phyloP scores from a whole-genome alignment of 2,329 filamentous ascomycete genomes.

The Emmonsiellopsis sp. region DNA sequence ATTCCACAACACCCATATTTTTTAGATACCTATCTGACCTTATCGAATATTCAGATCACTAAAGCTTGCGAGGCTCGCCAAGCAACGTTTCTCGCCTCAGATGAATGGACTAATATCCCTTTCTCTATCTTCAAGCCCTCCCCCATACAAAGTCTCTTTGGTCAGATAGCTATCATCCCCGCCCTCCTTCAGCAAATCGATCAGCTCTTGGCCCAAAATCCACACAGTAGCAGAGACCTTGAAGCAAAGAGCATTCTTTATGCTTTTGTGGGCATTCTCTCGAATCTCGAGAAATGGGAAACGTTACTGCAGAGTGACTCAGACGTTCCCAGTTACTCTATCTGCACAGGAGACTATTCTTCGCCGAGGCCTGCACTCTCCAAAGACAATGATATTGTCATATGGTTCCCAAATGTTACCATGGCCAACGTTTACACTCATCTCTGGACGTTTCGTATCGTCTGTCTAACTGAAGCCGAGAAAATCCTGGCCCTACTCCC shows the following conservation, averaged over 20 bases:
- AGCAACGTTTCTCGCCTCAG: conserved; percentile 22
- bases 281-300: not conserved
- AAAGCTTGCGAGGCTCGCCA: conserved; percentile 21
- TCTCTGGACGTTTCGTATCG: conserved; percentile 30
- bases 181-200: conserved; percentile 18
- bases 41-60: conserved; percentile 18
- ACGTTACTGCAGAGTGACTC: not conserved
- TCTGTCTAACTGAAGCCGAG: conserved; percentile 25
- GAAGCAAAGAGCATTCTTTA: not conserved
- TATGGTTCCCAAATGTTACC: conserved; percentile 29
- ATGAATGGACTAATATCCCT: conserved; percentile 24
- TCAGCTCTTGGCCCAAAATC: conserved; percentile 2
- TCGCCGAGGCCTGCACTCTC: no score
- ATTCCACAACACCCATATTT: not conserved
- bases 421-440: conserved; percentile 31
- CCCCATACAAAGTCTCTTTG: conserved; percentile 27
- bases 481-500: conserved; percentile 8
- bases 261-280: not conserved
- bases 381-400: not conserved
- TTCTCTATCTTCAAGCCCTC: conserved; percentile 20
- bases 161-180: conserved; percentile 21
- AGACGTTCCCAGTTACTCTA: not conserved
- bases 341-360: not conserved
- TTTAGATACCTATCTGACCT: not conserved
- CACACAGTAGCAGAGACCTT: not conserved